Conservation (phyloP, 2,329 filamentous ascomycete species). For the Arthrobotrys sphaeroides region DNA sequence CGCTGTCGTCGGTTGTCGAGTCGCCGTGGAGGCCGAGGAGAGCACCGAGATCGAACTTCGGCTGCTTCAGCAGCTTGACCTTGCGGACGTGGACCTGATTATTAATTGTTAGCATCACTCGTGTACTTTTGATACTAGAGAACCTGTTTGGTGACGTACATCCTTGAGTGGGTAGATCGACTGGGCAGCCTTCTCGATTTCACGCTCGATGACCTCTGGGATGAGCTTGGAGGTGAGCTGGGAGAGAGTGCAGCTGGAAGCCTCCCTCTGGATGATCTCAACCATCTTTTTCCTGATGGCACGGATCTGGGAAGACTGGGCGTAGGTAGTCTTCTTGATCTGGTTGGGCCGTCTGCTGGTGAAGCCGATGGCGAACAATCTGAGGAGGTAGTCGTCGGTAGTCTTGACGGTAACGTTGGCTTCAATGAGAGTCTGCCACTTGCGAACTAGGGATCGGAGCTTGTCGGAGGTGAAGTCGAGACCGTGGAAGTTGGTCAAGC, state of each 20-base stretch:
- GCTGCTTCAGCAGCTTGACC: slow-evolving; percentile 98
- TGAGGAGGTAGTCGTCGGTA: slow-evolving; percentile 99
- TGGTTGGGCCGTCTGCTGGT: slow-evolving; percentile 99
- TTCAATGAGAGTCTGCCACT: slow-evolving; percentile 99
- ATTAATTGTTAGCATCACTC: slow-evolving; percentile 33
- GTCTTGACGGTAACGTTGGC: slow-evolving; percentile 99
- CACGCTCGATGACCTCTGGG: slow-evolving; percentile 97
- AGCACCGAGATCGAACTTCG: slow-evolving; percentile 98
- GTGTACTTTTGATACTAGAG: not conserved
- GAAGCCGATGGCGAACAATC: slow-evolving; percentile 98
- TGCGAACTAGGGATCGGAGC: slow-evolving; percentile 97
- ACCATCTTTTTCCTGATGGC: slow-evolving; percentile 99
- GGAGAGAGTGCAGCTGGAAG: slow-evolving; percentile 88
- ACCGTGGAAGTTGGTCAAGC: slow-evolving; percentile 99
- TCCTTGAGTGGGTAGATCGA: slow-evolving; percentile 99
- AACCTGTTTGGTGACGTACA: slow-evolving; percentile 67
- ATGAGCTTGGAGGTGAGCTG: slow-evolving; percentile 99
- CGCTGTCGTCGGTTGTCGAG: slow-evolving; percentile 92
- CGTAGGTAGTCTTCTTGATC: slow-evolving; percentile 99
- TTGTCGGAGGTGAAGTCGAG: slow-evolving; percentile 99
- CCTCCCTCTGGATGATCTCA: slow-evolving; percentile 98
- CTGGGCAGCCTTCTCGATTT: slow-evolving; percentile 99
- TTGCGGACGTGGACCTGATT: slow-evolving; percentile 97
- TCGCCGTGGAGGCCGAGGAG: slow-evolving; percentile 97
- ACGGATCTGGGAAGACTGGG: slow-evolving; percentile 94